phyloP scores from a whole-genome alignment of 345 rosid species.

The Lumnitzera racemosa region DNA sequence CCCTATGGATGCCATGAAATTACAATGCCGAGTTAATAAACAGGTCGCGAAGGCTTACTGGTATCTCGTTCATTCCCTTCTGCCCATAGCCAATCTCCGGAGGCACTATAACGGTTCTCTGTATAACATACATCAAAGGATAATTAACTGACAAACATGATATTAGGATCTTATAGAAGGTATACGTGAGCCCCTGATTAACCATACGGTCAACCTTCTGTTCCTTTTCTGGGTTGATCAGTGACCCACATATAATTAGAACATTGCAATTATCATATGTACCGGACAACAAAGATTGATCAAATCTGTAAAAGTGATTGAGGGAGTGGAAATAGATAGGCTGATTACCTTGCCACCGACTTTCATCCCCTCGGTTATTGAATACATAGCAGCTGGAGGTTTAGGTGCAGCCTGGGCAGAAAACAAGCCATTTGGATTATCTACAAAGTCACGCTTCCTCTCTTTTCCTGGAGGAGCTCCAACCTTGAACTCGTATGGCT shows the following conservation, averaged over 20 bases:
- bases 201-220: not conserved
- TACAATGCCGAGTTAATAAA: not conserved
- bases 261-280: no score
- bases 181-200: no score
- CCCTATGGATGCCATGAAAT: no score
- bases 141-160: not conserved
- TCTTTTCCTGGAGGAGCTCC: conserved; percentile 86
- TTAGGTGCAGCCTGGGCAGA: conserved; percentile 98
- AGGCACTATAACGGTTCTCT: conserved; percentile 86
- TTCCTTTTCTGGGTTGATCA: no score
- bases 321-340: not conserved
- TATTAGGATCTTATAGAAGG: not conserved
- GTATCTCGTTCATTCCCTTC: conserved; percentile 89
- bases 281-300: not conserved
- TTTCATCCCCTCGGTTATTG: conserved; percentile 71
- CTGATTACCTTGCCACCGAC: conserved; percentile 77
- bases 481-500: conserved; percentile 88
- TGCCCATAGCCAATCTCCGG: conserved; percentile 79
- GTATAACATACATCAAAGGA: conserved; percentile 9
- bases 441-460: conserved; percentile 79
- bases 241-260: not conserved
- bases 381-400: conserved; percentile 90
- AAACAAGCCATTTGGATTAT: conserved; percentile 86
- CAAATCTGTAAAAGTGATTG: not conserved
- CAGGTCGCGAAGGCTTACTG: conserved; percentile 24